Percentiles rank a stretch among this genome's conserved stretches.
Conservation (phyloP, 139 green algal genomes). For the Chlamydomonas sp. region DNA sequence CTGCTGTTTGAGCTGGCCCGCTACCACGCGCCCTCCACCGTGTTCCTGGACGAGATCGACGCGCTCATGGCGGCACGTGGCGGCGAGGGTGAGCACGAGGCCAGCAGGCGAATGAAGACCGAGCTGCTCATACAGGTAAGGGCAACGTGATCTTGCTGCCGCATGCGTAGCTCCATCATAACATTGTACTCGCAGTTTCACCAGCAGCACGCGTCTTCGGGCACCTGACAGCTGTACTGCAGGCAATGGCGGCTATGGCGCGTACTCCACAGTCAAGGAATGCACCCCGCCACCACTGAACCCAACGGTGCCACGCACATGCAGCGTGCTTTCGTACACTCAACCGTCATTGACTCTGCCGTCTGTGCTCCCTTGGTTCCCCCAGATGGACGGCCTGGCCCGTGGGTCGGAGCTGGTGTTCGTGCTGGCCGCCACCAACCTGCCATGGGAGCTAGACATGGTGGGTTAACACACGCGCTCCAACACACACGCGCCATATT, state of each 20-base stretch:
- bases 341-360: neutral
- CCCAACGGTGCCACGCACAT: no score
- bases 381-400: slow-evolving; percentile 71
- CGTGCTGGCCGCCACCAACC: slow-evolving; percentile 69
- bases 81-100: slow-evolving; percentile 63
- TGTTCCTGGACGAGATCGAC: slow-evolving; percentile 75
- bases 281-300: no score
- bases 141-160: neutral
- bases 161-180: no score
- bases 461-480: slow-evolving; percentile 5
- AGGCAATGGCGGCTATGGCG: no score
- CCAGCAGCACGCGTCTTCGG: no score
- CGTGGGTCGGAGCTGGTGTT: slow-evolving; percentile 63
- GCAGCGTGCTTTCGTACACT: neutral
- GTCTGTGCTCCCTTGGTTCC: neutral
- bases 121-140: slow-evolving; percentile 65
- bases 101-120: slow-evolving; percentile 67
- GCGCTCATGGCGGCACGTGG: slow-evolving; percentile 58
- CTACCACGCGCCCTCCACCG: slow-evolving; percentile 71
- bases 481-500: no score
- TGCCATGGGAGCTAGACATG: slow-evolving; percentile 73
- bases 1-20: slow-evolving; percentile 76
- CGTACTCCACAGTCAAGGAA: no score
- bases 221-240: no score
- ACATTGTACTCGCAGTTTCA: no score